phyloP scores from a whole-genome alignment of 192 early-diverging fungal species.

The Spizellomyces sp. region DNA sequence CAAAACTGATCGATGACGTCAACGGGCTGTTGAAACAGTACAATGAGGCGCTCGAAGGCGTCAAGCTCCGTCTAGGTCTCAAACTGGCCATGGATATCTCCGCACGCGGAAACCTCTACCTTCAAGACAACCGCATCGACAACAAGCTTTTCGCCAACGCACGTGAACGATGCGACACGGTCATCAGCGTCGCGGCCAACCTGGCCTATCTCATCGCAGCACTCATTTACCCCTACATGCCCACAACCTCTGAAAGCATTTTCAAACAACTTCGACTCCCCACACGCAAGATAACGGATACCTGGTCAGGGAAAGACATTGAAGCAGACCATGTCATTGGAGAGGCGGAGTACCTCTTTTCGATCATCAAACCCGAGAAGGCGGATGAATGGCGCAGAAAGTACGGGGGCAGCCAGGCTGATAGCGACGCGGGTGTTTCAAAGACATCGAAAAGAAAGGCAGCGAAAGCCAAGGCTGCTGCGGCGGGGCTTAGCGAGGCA shows the following conservation, averaged over 20 bases:
- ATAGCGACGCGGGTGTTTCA: conserved; percentile 9
- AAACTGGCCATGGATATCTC: conserved; percentile 91
- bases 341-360: conserved; percentile 91
- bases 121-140: conserved; percentile 92
- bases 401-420: conserved; percentile 69
- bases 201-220: conserved; percentile 88
- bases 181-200: conserved; percentile 80
- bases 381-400: conserved; percentile 74
- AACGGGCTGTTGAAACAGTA: conserved; percentile 78
- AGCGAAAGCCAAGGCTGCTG: conserved; percentile 36
- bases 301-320: conserved; percentile 71
- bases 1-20: conserved; percentile 77
- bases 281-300: conserved; percentile 73
- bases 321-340: conserved; percentile 80
- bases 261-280: conserved; percentile 84
- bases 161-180: conserved; percentile 82
- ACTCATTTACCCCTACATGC: conserved; percentile 92
- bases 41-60: conserved; percentile 74
- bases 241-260: conserved; percentile 78
- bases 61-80: conserved; percentile 84
- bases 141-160: conserved; percentile 81
- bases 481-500: conserved; percentile 31
- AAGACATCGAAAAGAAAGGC: conserved; percentile 20
- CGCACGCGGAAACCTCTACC: conserved; percentile 89
- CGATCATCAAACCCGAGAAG: conserved; percentile 81